Conservation (phyloP, 1,139 yeast species). For the Pneumocystis sp. region DNA sequence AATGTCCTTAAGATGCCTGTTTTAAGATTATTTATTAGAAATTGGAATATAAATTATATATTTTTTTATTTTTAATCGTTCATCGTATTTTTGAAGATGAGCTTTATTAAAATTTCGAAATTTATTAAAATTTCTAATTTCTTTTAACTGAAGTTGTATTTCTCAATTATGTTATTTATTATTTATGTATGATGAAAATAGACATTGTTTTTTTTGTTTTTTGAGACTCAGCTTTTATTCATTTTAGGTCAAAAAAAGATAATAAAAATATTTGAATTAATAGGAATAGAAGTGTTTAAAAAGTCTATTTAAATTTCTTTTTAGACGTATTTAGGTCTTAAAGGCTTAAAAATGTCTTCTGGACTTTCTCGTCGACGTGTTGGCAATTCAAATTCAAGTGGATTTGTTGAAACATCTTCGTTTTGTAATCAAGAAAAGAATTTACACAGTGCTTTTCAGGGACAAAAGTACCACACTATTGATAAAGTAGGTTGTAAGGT, state of each 20-base stretch:
- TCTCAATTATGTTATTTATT: background rate
- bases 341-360: background rate
- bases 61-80: background rate
- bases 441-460: background rate
- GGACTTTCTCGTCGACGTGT: slow-evolving; percentile 1
- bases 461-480: slow-evolving; percentile 13
- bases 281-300: background rate
- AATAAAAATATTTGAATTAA: background rate
- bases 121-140: background rate
- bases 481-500: slow-evolving; percentile 37
- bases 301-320: background rate
- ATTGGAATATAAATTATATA: background rate
- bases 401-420: slow-evolving; percentile 3
- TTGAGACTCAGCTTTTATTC: too few species aligned
- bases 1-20: background rate
- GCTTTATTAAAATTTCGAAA: background rate
- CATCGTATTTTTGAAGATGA: background rate
- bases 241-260: background rate
- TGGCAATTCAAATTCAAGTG: background rate
- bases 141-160: background rate
- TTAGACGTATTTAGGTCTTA: background rate
- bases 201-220: background rate
- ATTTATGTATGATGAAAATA: too few species aligned
- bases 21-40: background rate
- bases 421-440: slow-evolving; percentile 3